Base-by-base conservation (phyloP, 169 alveolate species). In the Cryptosporidium parvum region DNA sequence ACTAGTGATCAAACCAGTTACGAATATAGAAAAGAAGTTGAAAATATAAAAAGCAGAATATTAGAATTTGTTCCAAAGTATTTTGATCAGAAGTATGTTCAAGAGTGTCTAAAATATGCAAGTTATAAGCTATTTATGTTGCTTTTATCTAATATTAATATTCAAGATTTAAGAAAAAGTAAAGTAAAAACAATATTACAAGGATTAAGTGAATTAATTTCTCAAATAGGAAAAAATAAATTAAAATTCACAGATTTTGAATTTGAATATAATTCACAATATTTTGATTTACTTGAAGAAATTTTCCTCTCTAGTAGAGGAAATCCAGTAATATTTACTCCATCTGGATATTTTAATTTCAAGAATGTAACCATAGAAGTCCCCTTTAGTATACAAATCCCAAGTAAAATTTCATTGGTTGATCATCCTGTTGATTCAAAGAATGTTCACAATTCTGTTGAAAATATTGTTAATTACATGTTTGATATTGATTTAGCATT, bases 271-370 rank as follows among this genome's bases (percentile, higher is more conserved):
- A 65, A 80, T 14, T 3, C 3, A 23, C 29, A 45, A 10, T 51
- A 37, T 10, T 80, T 61, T 21, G 80, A 45, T 37, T 31, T 58
- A 8, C 2, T 42, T 8, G 61, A 67, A 14, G 45, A 80, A 18
- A 16, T 35, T 61, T 65, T 65, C 52, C 51, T 80, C 10, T 39
- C 59, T 12, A 61, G 44, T 23, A 44, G 21, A 23, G 58, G 23
- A 67, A 62, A 44, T 33, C 37, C 80, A 3, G 59, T 80, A 6
- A 58, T 80, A 45, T 80, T 80, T 23, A 80, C 89, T 29, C 89
- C 89, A 9, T 80, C 89, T n/a, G 89, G 89, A 33, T 65, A 80
- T 31, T 80, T 80, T 65, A 80, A 62, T 16, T 80, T 80, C 21
- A 69, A 80, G 65, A 80, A 45, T 18, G 35, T 42, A 3, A 48